A percentile compares a stretch with the other conserved stretches of the same genome.
Conservation (phyloP, 1,139 yeast species). For the Saccharomyces pastorianus region DNA sequence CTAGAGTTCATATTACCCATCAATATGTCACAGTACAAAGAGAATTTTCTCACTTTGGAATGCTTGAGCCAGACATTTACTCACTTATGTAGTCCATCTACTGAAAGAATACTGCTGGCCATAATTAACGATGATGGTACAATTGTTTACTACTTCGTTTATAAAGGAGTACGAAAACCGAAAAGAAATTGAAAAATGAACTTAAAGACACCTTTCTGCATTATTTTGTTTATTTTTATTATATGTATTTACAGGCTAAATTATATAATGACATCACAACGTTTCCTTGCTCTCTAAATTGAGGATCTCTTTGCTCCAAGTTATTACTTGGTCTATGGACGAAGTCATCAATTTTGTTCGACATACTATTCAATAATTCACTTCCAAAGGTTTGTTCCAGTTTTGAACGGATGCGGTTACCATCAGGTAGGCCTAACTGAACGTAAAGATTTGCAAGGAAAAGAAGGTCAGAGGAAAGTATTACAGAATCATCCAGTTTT, state of each 20-base stretch:
- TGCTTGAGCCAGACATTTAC: slow-evolving; percentile 26
- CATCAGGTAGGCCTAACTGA: slow-evolving; percentile 22
- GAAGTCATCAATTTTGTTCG: neutral
- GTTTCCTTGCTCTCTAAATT: slow-evolving; percentile 22
- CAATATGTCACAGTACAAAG: slow-evolving; percentile 19
- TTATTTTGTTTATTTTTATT: neutral
- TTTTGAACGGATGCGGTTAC: slow-evolving; percentile 13
- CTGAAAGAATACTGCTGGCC: slow-evolving; percentile 42
- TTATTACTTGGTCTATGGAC: neutral
- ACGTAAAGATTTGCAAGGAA: slow-evolving; percentile 24
- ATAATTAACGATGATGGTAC: slow-evolving; percentile 59
- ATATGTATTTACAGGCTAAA: slow-evolving; percentile 5
- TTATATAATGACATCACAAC: slow-evolving; percentile 16
- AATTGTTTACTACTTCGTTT: slow-evolving; percentile 54
- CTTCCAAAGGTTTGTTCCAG: slow-evolving; percentile 11
- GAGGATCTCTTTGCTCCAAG: slow-evolving; percentile 10
- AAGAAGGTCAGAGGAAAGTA: slow-evolving; percentile 17
- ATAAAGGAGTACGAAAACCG: slow-evolving; percentile 39
- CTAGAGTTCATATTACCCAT: slow-evolving; percentile 31
- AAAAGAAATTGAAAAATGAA: slow-evolving; percentile 4
- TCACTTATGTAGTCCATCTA: slow-evolving; percentile 15
- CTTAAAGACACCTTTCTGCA: neutral
- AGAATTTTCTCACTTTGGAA: slow-evolving; percentile 32
- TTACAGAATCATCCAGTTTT: slow-evolving; percentile 5
- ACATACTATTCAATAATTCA: slow-evolving; percentile 1